Base-by-base conservation (phyloP, 352 stramenopile species). In the Halophytophthora polymorphica region DNA sequence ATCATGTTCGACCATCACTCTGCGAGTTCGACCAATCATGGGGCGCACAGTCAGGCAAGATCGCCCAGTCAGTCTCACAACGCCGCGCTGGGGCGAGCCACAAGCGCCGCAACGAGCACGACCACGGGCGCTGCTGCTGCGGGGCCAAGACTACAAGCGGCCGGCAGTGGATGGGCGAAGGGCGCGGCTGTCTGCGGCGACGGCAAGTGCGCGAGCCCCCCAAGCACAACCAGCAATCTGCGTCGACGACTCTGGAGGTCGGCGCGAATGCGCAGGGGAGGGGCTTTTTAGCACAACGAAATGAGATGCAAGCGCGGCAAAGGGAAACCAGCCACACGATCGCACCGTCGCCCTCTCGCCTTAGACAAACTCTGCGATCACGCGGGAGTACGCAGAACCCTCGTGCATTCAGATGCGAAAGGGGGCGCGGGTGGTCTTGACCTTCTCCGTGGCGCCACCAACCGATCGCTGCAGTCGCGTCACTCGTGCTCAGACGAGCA, bases 1-100 rank as follows among this genome's bases (percentile, higher is more conserved):
- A n/a, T n/a, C 11, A 17, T 14, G 15, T 38, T 5, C 12, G 63
- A 72, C 51, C 58, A 69, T 66, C 63, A 72, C 59, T 69, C 54
- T 45, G 50, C 4, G n/a, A 58, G 48, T 21, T 54, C 47, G 49
- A 39, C 39, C 54, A 53, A 22, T 19, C 23, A 14, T 12, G 3
- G 14, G 40, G 21, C 53, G 58, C 50, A 59, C 47, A 28, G 33
- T 39, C 58, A 63, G 25, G 4, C 25, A 31, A 31, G 25, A 31
- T 31, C 8, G 25, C 8, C 25, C 25, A 31, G 4, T 31, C 25
- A 31, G 25, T 8, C 25, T 8, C 25, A 31, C 25, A 31, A 31
- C 25, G 8, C 25, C 8, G 25, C 25, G 25, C 25, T 31, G 25
- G 4, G 8, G n/a, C n/a, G 25, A 31, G 8, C 25, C 8, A 31